Evolutionary conservation across 1,139 yeast species (phyloP), one percentile per base, ranked within the genome.

Genomic region (Lodderomyces orthopsilosis): DNA sequence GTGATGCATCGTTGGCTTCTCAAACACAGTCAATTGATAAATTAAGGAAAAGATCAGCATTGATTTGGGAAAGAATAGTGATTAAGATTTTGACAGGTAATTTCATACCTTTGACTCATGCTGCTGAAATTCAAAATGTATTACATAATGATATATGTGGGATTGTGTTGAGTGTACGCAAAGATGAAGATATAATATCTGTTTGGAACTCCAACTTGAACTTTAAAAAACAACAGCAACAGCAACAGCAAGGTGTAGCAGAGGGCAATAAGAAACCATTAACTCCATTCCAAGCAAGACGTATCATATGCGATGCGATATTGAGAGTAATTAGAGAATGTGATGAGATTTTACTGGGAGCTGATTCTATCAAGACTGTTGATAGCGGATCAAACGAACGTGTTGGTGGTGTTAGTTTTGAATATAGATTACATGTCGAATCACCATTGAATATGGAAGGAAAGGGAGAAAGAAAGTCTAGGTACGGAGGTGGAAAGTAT

Each of bases 191-290:
- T 50, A 72, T 75, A 38, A 67, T 78, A 47, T 66, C 77, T 49
- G 63, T 78, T 36, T 78, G 83, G 83, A 77, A 77, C 58, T 68
- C 77, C 15, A 76, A 77, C 57, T 57, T 74, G 43, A 66, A 67
- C 45, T 70, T 70, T 44, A 51, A 38, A 43, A 49, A n/a, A 45
- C 44, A 10, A 49, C 47, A 14, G 10, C 28, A 39, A 23, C 33
- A 12, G 15, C 27, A 26, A 24, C 37, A 23, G 19, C 6, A 18
- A 17, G 10, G 23, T 62, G 56, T 38, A 6, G 32, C 45, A 5
- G 26, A 26, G 8, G 23, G 23, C 8, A 21, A 8, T 26, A 27
- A 51, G 30, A 66, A 64, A 46, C 65, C 64, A 41, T 58, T 74
- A 45, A 70, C 77, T 6, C 62, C 69, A 30, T 72, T 72, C 58